Conservation (phyloP, 371 early-diverging fungal genomes). For the Apophysomyces trapeziformis region DNA sequence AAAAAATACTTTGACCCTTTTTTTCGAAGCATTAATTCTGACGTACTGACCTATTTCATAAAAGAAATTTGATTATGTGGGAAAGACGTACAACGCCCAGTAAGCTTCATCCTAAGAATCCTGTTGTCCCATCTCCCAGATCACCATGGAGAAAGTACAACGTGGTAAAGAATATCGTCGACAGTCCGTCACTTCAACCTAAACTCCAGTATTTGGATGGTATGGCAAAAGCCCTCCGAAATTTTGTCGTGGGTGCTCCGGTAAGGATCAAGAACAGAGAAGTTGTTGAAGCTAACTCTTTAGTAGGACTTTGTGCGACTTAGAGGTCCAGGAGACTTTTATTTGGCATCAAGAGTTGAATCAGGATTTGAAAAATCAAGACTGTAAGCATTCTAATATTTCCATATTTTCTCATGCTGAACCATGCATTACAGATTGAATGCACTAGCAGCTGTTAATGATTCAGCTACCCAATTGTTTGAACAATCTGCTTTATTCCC, state of each 20-base stretch:
- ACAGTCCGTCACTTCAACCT: constrained; percentile 56
- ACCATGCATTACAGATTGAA: constrained; percentile 34
- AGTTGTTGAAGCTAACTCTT: constrained; percentile 21
- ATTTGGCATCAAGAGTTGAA: constrained; percentile 66
- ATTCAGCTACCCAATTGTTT: constrained; percentile 47
- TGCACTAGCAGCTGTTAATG: constrained; percentile 46
- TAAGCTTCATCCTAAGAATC: constrained; percentile 33
- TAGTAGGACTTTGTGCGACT: constrained; percentile 66
- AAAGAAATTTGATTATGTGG: constrained; percentile 57
- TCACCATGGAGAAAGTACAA: constrained; percentile 38
- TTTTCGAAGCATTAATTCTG: too few relatives aligned
- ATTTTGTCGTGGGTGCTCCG: constrained; percentile 52
- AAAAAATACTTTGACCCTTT: neutral
- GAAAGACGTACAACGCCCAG: constrained; percentile 52
- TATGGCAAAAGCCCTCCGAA: constrained; percentile 37
- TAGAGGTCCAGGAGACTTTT: constrained; percentile 74
- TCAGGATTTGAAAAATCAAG: constrained; percentile 51
- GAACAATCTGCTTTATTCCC: constrained; percentile 46
- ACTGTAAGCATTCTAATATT: constrained; percentile 27
- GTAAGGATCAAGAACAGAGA: constrained; percentile 36
- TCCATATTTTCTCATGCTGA: neutral
- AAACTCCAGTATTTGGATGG: constrained; percentile 46
- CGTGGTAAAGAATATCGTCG: constrained; percentile 45
- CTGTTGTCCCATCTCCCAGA: constrained; percentile 44
- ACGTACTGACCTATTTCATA: neutral